phyloP scores from a whole-genome alignment of 1,284 basidiomycete species.

The Ustilago curta region DNA sequence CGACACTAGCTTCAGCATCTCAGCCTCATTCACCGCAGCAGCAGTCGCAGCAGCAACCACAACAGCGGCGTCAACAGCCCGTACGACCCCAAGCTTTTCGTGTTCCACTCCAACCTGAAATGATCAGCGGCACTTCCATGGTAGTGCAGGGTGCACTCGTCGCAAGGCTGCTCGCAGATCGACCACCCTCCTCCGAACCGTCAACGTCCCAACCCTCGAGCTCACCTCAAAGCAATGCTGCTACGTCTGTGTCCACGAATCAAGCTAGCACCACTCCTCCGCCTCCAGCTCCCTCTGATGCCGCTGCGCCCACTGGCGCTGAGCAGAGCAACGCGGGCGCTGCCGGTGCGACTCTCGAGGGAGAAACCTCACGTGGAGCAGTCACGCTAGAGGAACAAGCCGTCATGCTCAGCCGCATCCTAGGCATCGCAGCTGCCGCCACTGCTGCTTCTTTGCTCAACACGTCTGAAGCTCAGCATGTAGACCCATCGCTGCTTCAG shows the following conservation, averaged over 20 bases:
- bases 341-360: conserved; percentile 14
- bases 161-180: conserved; percentile 44
- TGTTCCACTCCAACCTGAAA: conserved; percentile 38
- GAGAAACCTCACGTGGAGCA: conserved; percentile 44
- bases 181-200: conserved; percentile 4
- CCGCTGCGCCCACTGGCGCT: not conserved
- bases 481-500: conserved; percentile 49
- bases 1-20: conserved; percentile 2
- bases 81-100: conserved; percentile 24
- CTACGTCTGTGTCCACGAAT: not conserved
- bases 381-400: conserved; percentile 67
- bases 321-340: not conserved
- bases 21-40: conserved; percentile 5
- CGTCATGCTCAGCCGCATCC: conserved; percentile 64
- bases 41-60: conserved; percentile 14
- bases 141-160: conserved; percentile 67
- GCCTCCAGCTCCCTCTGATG: not conserved
- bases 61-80: conserved; percentile 13
- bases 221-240: not conserved
- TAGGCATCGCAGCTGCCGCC: conserved; percentile 64
- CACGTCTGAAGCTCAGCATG: conserved; percentile 35
- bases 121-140: conserved; percentile 63
- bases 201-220: not conserved
- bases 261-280: not conserved
- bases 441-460: conserved; percentile 65